Base-by-base conservation (phyloP, 768 basidiomycete genomes). In the Cyclocybe cylindracea region DNA sequence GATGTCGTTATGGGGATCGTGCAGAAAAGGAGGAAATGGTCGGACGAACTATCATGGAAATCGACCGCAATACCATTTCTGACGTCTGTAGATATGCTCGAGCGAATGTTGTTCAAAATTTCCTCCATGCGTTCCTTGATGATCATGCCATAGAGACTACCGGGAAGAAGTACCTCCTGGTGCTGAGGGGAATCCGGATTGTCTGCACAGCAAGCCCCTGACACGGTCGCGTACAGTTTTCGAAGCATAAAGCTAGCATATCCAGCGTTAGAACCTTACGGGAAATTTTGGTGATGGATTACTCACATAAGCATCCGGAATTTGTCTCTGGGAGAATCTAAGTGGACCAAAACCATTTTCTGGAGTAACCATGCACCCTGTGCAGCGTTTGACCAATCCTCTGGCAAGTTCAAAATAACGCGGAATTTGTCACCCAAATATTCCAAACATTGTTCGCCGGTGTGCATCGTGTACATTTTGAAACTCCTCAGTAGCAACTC, bases 141-240 rank as follows among this genome's bases (percentile, higher is more conserved):
- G 63, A 98, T 97, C 91, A 96, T 98, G 44, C 86, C 87, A 66
- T 97, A 98, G 18, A 99, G 68, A 58, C 77, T 84, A 31, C 97
- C 97, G 1, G 97, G 97, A 5, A 98, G 83, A 10, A 99, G 80
- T 42, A 96, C 94, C 65, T 99, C 97, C 67, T 99, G 97, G 64
- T 98, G 92, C 66, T 98, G 96, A 53, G 97, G 94, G 1, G 95
- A 98, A 78, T 99, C 97, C 4, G 97, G 95, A 66, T 98, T 98
- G 73, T 99, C 97, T 45, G 89, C 80, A 60, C 89, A 90, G 59
- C 92, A 97, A 39, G 87, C 83, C 39, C 88, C 87, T 4, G 94
- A 95, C 6, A 98, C 94, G 13, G 94, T 75, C 1, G 92, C 82
- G 61, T 92, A 98, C 10, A 99, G 77, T 70, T 98, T 99, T 55